These are phyloP conservation scores for Aspergillus sp. DNA, from an alignment of 2,329 filamentous ascomycete genomes.

Conservation along the genomic window DNA sequence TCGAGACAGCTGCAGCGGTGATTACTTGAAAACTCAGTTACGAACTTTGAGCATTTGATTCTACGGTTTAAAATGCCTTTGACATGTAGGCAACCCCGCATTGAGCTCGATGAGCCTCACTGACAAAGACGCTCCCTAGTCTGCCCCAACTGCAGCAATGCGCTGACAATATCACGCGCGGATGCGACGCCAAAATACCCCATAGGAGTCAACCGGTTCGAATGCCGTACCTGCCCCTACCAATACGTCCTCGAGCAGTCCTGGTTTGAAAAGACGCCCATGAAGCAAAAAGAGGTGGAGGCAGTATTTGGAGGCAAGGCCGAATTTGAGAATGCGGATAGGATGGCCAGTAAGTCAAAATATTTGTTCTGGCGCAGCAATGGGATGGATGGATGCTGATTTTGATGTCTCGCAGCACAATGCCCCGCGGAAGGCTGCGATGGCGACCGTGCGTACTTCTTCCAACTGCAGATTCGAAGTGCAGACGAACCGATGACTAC, in stretches of 20 bases:
- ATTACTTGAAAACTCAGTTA: background rate
- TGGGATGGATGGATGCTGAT: slow-evolving; percentile 10
- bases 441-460: slow-evolving; percentile 85
- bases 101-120: slow-evolving; percentile 1
- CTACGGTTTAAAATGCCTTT: slow-evolving; percentile 33
- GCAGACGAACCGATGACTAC: slow-evolving; percentile 98
- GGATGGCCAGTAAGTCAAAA: slow-evolving; percentile 59
- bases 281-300: slow-evolving; percentile 83
- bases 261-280: slow-evolving; percentile 76
- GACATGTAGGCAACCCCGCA: slow-evolving; percentile 32
- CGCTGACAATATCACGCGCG: slow-evolving; percentile 46
- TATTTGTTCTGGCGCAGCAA: background rate
- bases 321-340: slow-evolving; percentile 89
- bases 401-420: slow-evolving; percentile 57
- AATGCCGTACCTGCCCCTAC: slow-evolving; percentile 94
- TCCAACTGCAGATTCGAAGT: slow-evolving; percentile 95
- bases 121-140: slow-evolving; percentile 33
- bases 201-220: slow-evolving; percentile 71
- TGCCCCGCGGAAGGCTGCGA: slow-evolving; percentile 80
- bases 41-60: background rate
- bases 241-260: slow-evolving; percentile 77
- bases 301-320: slow-evolving; percentile 86
- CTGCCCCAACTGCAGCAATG: slow-evolving; percentile 52
- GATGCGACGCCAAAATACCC: slow-evolving; percentile 39
- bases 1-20: background rate